These are phyloP conservation scores for Citrus medica DNA, from an alignment of 345 rosid species.

Conservation along the genomic window DNA sequence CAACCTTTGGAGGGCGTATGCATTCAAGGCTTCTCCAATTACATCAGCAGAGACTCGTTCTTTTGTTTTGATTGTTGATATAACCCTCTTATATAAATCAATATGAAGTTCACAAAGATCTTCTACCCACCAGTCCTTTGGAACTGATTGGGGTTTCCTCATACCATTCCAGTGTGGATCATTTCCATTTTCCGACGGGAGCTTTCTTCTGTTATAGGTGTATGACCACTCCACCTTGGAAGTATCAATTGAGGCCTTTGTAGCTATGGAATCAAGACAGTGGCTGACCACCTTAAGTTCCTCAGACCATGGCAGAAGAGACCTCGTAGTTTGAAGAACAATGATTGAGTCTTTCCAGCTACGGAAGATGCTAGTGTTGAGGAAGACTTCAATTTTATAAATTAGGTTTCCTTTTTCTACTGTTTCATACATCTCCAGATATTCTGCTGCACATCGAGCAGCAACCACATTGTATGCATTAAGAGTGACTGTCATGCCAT, in stretches of 20 bases:
- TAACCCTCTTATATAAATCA: conserved; percentile 52
- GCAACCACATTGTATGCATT: conserved; percentile 84
- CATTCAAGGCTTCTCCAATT: conserved; percentile 64
- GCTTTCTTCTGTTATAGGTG: conserved; percentile 64
- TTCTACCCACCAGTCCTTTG: conserved; percentile 87
- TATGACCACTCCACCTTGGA: conserved; percentile 78
- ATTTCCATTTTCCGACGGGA: conserved; percentile 43
- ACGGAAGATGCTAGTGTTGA: conserved; percentile 59
- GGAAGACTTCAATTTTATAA: conserved; percentile 72
- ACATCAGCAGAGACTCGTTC: conserved; percentile 44
- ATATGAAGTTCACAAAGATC: conserved; percentile 75
- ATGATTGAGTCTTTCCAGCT: conserved; percentile 82
- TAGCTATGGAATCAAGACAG: conserved; percentile 65
- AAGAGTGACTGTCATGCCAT: conserved; percentile 86
- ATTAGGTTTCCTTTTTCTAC: conserved; percentile 65
- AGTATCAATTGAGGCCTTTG: conserved; percentile 56
- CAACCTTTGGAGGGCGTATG: conserved; percentile 53
- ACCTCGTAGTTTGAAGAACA: conserved; percentile 54
- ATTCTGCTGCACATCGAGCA: conserved; percentile 81
- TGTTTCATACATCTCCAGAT: conserved; percentile 64
- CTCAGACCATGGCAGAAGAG: conserved; percentile 46
- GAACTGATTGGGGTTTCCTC: conserved; percentile 53
- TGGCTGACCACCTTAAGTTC: conserved; percentile 61
- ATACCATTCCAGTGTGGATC: conserved; percentile 47
- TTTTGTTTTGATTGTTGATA: conserved; percentile 44